Base-by-base conservation (phyloP, 2,329 filamentous ascomycete species). In the Tolypocladium amazonense region DNA sequence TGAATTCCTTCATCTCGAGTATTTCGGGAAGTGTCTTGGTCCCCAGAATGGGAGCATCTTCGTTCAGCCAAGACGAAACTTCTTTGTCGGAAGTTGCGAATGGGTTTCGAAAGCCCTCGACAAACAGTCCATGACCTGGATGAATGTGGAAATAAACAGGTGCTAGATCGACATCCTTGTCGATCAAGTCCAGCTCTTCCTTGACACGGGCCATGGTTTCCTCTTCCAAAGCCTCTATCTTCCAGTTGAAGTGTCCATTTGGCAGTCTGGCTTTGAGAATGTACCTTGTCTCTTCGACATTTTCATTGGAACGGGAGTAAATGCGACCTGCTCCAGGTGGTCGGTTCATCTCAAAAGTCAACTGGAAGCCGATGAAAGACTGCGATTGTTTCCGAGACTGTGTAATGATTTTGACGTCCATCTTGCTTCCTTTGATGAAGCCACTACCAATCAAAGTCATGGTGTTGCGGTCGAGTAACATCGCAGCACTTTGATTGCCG, bases 141-240 rank as follows among this genome's bases (percentile, higher is more conserved):
- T 47, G 23, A 6, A 47, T 25, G 1, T 15, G 2, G 23, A 47
- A 47, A 14, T 4, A 23, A 15, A 47, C 15, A 4, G 9, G 0
- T 1, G n/a, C n/a, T 3, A 47, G 12, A 23, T 27, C 4, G 11
- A 12, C 20, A 12, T 47, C 43, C 5, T 47, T 27, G 2, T 25
- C n/a, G 43, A 4, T 4, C 43, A 47, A 25, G 11, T 12, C 23
- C 23, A 47, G 23, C 23, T 15, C 9, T 4, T 23, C 27, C 12
- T 25, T 47, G 4, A 27, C 12, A 1, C 5, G n/a, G 5, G 9
- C n/a, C 3, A 3, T 25, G 1, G 1, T 15, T 1, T 12, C 14
- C 1, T 3, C 2, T 1, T 3, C 23, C 9, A 47, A 47, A 3
- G 43, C 2, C 4, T 9, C 4, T 4, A 47, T 23, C 9, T 1